Base-by-base conservation (phyloP, 1,284 basidiomycete genomes). In the Dichomitus squalens region DNA sequence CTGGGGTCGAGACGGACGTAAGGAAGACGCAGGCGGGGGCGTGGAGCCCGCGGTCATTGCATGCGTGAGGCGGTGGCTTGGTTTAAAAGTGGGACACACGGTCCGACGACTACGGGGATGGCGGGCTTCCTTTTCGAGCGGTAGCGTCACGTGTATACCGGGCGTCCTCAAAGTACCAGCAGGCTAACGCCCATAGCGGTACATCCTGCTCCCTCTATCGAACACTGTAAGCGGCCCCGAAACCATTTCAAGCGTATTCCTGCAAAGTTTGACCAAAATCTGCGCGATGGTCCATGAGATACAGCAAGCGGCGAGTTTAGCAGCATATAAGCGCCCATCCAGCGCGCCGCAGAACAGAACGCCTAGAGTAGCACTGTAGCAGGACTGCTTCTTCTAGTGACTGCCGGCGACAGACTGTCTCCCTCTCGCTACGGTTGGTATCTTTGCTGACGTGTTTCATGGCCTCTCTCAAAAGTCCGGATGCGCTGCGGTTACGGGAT, bases 401-500 rank as follows among this genome's bases (percentile, higher is more conserved):
- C n/a, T n/a, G n/a, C n/a, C n/a, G n/a, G 16, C 23, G 25, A 43
- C 25, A 8, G 7, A 14, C 16, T 41, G 4, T 41, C 39, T 9
- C 18, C 39, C 14, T n/a, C 25, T n/a, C n/a, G 41, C 16, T 25
- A 27, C 14, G 14, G 8, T 29, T 3, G 1, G 21, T 5, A 25
- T n/a, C 18, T 8, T 41, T 21, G 33, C 11, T 14, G 21, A 31
- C 51, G 11, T 18, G 8, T 25, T 36, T 12, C n/a, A 67, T 67
- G 66, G 25, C 59, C 0, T 46, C 61, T 20, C 14, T 53, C 18
- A 55, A 48, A 25, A 65, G 58, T 29, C 61, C 66, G 7, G 63
- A 62, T 27, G 39, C 50, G 9, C 20, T 38, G 8, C 53, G 27
- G 49, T 52, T 63, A 18, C 46, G 47, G 72, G 87, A 90, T 66